Evolutionary conservation across 192 early-diverging fungal genomes (phyloP), one percentile per base, ranked within the genome.

Genomic region (Umbelopsis ramanniana): DNA sequence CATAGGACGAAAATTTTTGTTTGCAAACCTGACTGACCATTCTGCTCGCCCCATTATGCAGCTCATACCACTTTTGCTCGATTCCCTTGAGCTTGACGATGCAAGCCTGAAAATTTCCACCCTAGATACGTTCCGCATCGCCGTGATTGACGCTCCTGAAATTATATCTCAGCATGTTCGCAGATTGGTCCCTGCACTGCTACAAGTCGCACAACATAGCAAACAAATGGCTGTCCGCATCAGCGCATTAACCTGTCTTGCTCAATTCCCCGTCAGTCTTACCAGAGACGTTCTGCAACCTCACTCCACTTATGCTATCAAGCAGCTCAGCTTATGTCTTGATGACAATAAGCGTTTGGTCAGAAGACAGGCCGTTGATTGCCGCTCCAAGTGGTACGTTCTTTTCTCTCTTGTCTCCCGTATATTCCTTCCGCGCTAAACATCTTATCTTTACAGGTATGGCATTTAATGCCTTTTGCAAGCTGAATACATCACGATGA

Each of bases 331-430:
- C 5, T 71, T 66, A 37, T 82, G 89, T 0, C 74, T 96, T 69
- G 95, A 98, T 81, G 97, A 99, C 76, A 90, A 78, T 26, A 97
- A 97, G 83, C 86, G 95, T 37, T 54, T 91, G 22, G 97, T 99
- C 17, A 84, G 97, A 71, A 82, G 85, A 54, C 93, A 95, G 73
- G 97, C 95, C 0, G 94, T 93, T 6, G 91, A 94, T 68, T 92
- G 93, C 46, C 83, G 95, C 52, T 90, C 86, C 78, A 92, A 92
- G 72, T 99, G 96, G 95, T 95, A 74, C 10, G 68, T 67, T 21
- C 1, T 6, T 19, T n/a, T 8, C n/a, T 15, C 17, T 15, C 5
- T 17, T 12, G 47, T 48, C 11, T 6, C 15, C 15, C 48, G 0
- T 50, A 1, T 29, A 29, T 29, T 29, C 29, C 29, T 29, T 29